Evolutionary conservation across 495 filamentous ascomycete genomes (phyloP).

Genomic region (Pyrenula aspistea): DNA sequence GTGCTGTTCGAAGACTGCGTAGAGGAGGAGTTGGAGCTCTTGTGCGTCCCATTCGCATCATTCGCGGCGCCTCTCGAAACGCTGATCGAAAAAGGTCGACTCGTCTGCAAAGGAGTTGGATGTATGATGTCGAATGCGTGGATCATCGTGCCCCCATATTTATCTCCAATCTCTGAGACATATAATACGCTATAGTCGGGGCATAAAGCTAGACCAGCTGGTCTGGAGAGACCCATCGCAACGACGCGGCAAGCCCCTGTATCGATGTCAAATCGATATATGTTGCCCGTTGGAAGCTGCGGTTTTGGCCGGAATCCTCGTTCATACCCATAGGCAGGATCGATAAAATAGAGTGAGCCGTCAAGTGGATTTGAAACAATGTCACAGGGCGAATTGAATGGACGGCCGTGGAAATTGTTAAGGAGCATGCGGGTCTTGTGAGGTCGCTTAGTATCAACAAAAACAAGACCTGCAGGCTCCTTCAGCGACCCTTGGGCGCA

Average conservation of each 20-base stretch:
- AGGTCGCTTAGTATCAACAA: slow-evolving; percentile 20
- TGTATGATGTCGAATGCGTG: slow-evolving; percentile 7
- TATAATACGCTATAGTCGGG: slow-evolving; percentile 35
- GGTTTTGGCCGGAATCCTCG: slow-evolving; percentile 32
- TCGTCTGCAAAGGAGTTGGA: background rate
- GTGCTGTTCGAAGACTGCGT: background rate
- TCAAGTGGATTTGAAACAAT: slow-evolving; percentile 25
- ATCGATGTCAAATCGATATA: slow-evolving; percentile 39
- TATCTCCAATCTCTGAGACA: slow-evolving; percentile 30
- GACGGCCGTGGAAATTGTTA: slow-evolving; percentile 28
- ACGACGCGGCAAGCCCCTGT: slow-evolving; percentile 34
- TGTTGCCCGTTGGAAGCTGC: slow-evolving; percentile 27
- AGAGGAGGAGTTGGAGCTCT: background rate
- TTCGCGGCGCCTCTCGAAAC: background rate
- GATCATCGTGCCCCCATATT: slow-evolving; percentile 10
- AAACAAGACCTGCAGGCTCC: slow-evolving; percentile 33
- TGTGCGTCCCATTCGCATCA: background rate
- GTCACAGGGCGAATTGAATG: slow-evolving; percentile 36
- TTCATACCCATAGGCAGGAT: slow-evolving; percentile 34
- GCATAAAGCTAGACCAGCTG: slow-evolving; percentile 36
- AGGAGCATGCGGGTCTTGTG: slow-evolving; percentile 21
- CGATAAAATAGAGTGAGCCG: slow-evolving; percentile 43
- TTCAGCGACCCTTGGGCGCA: slow-evolving; percentile 40
- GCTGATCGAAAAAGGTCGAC: background rate
- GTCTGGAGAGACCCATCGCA: slow-evolving; percentile 35